phyloP scores from a whole-genome alignment of 305 asterid species.

The Solanum hybrid region DNA sequence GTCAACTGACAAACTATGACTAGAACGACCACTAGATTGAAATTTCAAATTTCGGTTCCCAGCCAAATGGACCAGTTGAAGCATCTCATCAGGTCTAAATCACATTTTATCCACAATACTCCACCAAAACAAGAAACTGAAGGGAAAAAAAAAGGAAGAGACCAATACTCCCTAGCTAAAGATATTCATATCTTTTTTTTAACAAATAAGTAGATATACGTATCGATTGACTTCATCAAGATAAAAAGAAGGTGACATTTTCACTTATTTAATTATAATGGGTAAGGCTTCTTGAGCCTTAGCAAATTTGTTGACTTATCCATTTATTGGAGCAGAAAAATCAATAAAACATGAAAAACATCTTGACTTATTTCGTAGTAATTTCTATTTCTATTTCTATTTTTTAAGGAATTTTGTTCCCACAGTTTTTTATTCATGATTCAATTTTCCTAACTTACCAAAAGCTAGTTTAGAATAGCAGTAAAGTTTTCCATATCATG shows the following conservation, averaged over 20 bases:
- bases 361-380: neutral
- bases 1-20: neutral
- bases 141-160: neutral
- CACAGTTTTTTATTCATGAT: too few species aligned
- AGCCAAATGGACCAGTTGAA: neutral
- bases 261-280: too few species aligned
- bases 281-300: neutral
- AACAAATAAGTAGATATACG: too few species aligned
- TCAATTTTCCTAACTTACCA: too few species aligned
- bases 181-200: neutral
- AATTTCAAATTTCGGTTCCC: neutral
- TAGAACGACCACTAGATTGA: neutral
- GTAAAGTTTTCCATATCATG: too few species aligned
- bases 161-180: neutral
- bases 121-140: neutral
- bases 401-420: too few species aligned
- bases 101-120: neutral
- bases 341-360: neutral
- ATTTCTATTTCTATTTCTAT: neutral
- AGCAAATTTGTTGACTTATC: neutral
- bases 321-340: neutral
- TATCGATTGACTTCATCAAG: neutral
- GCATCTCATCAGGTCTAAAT: neutral
- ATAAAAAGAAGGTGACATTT: neutral
- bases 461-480: too few species aligned